These are phyloP conservation scores for Holtermannia corniformis DNA, from an alignment of 768 basidiomycete genomes.

Conservation along the genomic window DNA sequence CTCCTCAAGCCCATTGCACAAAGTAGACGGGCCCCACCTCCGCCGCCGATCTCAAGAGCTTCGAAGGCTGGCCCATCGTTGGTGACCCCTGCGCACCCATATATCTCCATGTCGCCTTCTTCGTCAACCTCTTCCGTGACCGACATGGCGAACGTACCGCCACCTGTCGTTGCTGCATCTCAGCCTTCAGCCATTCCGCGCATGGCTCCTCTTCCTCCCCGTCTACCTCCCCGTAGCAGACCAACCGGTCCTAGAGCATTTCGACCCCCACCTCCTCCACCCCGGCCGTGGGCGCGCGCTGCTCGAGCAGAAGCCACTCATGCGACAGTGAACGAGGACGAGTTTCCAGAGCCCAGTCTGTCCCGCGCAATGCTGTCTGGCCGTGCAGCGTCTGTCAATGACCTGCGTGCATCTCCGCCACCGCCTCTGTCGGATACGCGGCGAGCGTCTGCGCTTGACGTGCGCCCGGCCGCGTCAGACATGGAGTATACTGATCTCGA, in stretches of 20 bases:
- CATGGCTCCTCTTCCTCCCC: not conserved
- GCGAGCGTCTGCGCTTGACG: not conserved
- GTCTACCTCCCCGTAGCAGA: not conserved
- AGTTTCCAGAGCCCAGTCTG: not conserved
- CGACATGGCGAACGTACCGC: not conserved
- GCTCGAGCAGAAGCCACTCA: not conserved
- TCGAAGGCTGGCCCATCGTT: too few species aligned
- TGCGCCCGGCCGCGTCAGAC: not conserved
- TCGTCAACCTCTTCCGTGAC: not conserved
- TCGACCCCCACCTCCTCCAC: slow-evolving; percentile 7
- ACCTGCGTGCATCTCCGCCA: not conserved
- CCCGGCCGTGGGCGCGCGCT: not conserved
- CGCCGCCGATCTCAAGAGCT: too few species aligned
- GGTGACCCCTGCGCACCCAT: too few species aligned
- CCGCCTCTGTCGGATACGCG: not conserved
- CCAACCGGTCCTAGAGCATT: slow-evolving; percentile 8
- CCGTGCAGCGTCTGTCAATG: not conserved
- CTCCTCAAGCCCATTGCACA: too few species aligned
- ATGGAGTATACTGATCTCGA: slow-evolving; percentile 55
- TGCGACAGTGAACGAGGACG: not conserved
- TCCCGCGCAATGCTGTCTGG: not conserved
- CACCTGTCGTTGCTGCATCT: not conserved
- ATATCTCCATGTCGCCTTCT: not conserved
- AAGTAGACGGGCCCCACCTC: too few species aligned
- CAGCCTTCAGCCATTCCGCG: too few species aligned